Evolutionary conservation across 2,329 filamentous ascomycete genomes (phyloP), one percentile per base, ranked within the genome.

Genomic region (Colletotrichum chlorophyti): DNA sequence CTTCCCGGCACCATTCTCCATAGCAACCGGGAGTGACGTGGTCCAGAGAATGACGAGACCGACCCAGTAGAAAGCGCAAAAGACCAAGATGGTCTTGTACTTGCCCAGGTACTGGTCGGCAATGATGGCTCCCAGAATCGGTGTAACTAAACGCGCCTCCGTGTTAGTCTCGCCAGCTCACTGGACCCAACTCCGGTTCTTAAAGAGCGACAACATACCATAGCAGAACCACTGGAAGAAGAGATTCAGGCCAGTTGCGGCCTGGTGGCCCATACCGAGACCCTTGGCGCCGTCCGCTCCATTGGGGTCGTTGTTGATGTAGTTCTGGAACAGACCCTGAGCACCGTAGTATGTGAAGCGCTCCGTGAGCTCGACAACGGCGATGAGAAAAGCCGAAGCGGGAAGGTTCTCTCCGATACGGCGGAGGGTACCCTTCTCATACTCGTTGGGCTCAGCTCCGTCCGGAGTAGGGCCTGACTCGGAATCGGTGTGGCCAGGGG

Each of bases 11-110:
- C 72, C 72, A 17, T 71, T 64, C 10, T 69, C 69, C 53, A 77
- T 66, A 2, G 74, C 65, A 1, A 62, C 58, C 0, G 76, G 74
- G 2, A 78, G 71, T 1, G 83, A 76, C 0, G 83, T 83, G 5
- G 80, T 72, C 67, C 83, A 78, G 17, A 86, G 73, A 48, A 87
- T 74, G 23, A 83, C 68, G 26, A 86, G 77, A 40, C 84, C 84
- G 15, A 83, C 58, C 68, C 84, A 78, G 73, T 89, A 89, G 60
- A 89, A 70, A 42, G 76, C 65, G 58, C 81, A 80, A 64, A 86
- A 85, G 63, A 80, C 66, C 58, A 83, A 73, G 59, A 87, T 86
- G n/a, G 84, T 84, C 72, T 83, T 85, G 75, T 83, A 86, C 66
- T 83, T 83, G 50, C 84, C 84, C 24, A 85, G 76, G 60, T 84